Evolutionary conservation across 1,284 basidiomycete genomes (phyloP).

Genomic region (Earliella scabrosa): DNA sequence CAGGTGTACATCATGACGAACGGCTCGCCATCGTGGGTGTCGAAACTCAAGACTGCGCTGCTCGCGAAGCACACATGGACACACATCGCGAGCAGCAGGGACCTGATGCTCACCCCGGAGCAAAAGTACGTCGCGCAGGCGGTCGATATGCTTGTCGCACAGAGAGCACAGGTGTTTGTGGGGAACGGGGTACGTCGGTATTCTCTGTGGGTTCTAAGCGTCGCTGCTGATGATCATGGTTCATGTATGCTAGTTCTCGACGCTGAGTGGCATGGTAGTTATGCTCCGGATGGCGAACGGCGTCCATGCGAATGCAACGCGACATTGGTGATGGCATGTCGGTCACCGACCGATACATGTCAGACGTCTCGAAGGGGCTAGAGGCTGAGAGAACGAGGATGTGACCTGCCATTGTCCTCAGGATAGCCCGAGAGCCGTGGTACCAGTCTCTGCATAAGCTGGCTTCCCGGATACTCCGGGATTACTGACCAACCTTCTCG

Average conservation of each 20-base stretch:
- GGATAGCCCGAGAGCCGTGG: no score
- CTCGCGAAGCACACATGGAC: conserved; percentile 25
- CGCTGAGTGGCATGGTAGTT: conserved; percentile 56
- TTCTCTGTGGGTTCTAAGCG: not conserved
- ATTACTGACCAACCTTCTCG: no score
- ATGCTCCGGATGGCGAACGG: conserved; percentile 57
- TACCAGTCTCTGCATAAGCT: no score
- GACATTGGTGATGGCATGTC: conserved; percentile 55
- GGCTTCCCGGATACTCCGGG: no score
- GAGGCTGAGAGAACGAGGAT: no score
- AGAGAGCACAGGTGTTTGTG: conserved; percentile 46
- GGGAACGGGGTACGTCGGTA: conserved; percentile 47
- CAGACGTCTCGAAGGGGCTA: no score
- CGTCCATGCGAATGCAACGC: conserved; percentile 39
- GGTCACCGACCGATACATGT: no score
- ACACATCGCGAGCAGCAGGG: conserved; percentile 37
- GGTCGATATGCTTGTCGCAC: conserved; percentile 50
- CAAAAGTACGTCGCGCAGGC: conserved; percentile 43
- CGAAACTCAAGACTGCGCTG: conserved; percentile 32
- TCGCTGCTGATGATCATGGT: not conserved
- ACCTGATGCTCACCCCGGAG: conserved; percentile 42
- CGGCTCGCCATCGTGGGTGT: conserved; percentile 36
- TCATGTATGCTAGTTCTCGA: conserved; percentile 52
- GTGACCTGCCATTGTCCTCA: no score
- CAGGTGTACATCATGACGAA: conserved; percentile 45